phyloP scores from a whole-genome alignment of 495 filamentous ascomycete genomes.

The Xylaria telfairii region DNA sequence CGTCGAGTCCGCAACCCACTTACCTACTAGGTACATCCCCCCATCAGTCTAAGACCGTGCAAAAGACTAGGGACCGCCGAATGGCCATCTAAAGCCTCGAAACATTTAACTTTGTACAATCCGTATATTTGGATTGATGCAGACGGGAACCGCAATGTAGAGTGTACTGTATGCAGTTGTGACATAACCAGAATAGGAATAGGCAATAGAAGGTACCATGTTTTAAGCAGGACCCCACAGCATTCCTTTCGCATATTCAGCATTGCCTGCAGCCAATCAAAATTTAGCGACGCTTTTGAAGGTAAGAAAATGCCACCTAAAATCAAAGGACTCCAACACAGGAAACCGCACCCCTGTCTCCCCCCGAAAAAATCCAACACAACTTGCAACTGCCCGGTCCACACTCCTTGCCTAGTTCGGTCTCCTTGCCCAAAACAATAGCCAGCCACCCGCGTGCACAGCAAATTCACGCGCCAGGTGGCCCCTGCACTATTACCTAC shows the following conservation, averaged over 20 bases:
- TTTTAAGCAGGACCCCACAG: constrained; percentile 12
- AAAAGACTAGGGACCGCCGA: not conserved
- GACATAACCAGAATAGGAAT: constrained; percentile 9
- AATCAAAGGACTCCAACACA: constrained; percentile 33
- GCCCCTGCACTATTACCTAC: not conserved
- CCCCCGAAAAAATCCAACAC: constrained; percentile 37
- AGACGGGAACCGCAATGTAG: not conserved
- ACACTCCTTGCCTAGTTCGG: constrained; percentile 13
- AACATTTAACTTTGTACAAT: too few species aligned
- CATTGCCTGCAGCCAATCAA: constrained; percentile 37
- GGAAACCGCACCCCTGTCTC: constrained; percentile 45
- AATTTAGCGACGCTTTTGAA: constrained; percentile 31
- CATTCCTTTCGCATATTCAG: not conserved
- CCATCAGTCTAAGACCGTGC: not conserved
- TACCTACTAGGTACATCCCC: not conserved
- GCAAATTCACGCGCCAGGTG: constrained; percentile 6
- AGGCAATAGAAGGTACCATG: not conserved
- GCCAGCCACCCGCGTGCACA: not conserved
- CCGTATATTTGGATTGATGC: not conserved
- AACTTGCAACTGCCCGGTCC: constrained; percentile 25
- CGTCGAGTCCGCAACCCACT: not conserved
- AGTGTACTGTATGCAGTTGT: too few species aligned
- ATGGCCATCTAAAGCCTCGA: not conserved
- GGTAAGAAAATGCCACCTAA: constrained; percentile 38
- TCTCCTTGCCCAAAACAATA: not conserved